Evolutionary conservation across 2,329 filamentous ascomycete genomes (phyloP).

Genomic region (Cryphonectria japonica): DNA sequence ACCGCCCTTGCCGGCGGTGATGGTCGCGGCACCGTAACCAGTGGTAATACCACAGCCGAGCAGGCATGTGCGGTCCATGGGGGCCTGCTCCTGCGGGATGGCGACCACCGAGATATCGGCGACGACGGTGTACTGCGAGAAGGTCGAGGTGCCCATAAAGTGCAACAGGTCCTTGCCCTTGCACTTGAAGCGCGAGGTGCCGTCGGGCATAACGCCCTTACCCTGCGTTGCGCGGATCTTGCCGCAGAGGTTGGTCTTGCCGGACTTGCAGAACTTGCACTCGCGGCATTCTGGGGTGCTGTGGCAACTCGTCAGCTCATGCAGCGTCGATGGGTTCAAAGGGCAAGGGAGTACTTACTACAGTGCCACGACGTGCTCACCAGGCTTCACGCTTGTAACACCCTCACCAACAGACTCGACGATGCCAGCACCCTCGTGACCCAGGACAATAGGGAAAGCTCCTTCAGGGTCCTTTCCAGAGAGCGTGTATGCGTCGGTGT

Average conservation of each 20-base stretch:
- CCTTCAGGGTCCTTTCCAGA: slow-evolving; percentile 98
- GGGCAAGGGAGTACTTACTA: slow-evolving; percentile 61
- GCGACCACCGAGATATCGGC: slow-evolving; percentile 98
- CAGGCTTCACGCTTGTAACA: slow-evolving; percentile 90
- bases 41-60: slow-evolving; percentile 98
- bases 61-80: slow-evolving; percentile 95
- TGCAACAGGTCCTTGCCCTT: slow-evolving; percentile 94
- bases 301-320: slow-evolving; percentile 23
- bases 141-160: slow-evolving; percentile 99
- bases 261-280: slow-evolving; percentile 99
- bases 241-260: slow-evolving; percentile 98
- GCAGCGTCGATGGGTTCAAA: slow-evolving; percentile 69
- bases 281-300: slow-evolving; percentile 96
- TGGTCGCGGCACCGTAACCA: slow-evolving; percentile 92
- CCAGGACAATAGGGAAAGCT: slow-evolving; percentile 85
- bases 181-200: slow-evolving; percentile 90
- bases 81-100: slow-evolving; percentile 78
- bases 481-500: slow-evolving; percentile 93
- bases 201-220: slow-evolving; percentile 95
- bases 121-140: slow-evolving; percentile 98
- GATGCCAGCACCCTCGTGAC: slow-evolving; percentile 89
- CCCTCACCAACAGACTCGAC: slow-evolving; percentile 94
- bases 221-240: slow-evolving; percentile 98
- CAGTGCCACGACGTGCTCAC: slow-evolving; percentile 88
- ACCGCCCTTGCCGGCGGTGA: slow-evolving; percentile 70